phyloP scores from a whole-genome alignment of 352 stramenopile species.

The Thalassiosira exigua region DNA sequence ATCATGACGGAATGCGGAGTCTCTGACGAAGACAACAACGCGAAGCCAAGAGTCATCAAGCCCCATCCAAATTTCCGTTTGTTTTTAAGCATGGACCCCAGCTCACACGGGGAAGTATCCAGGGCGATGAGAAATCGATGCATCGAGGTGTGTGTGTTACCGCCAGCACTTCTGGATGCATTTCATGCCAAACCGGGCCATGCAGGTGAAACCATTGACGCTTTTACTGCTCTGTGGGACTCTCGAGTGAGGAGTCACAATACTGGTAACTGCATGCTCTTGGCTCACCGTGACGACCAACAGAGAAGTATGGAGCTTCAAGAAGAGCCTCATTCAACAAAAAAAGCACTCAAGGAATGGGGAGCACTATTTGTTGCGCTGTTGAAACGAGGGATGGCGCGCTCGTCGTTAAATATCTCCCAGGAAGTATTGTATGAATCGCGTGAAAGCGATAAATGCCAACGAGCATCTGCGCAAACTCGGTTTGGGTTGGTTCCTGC shows the following conservation, averaged over 20 bases:
- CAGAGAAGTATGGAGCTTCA: constrained; percentile 42
- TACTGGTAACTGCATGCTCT: constrained; percentile 55
- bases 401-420: constrained; percentile 44
- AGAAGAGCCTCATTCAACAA: constrained; percentile 50
- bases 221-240: constrained; percentile 55
- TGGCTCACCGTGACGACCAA: constrained; percentile 51
- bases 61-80: constrained; percentile 98
- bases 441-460: constrained; percentile 16
- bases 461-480: constrained; percentile 12
- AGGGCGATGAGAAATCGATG: constrained; percentile 99
- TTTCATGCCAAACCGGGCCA: constrained; percentile 13
- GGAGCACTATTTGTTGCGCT: constrained; percentile 53
- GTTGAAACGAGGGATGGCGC: constrained; percentile 56
- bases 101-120: constrained; percentile 94
- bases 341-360: constrained; percentile 65
- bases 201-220: constrained; percentile 56
- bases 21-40: constrained; percentile 90
- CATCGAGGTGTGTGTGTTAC: constrained; percentile 93
- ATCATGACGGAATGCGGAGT: constrained; percentile 98
- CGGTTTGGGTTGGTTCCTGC: constrained; percentile 42
- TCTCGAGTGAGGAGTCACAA: constrained; percentile 50
- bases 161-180: constrained; percentile 26
- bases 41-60: constrained; percentile 93
- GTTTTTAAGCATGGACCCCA: constrained; percentile 98
- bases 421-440: constrained; percentile 60